These are phyloP conservation scores for Porpolomopsis calyptriformis DNA, from an alignment of 768 basidiomycete species.

Conservation along the genomic window DNA sequence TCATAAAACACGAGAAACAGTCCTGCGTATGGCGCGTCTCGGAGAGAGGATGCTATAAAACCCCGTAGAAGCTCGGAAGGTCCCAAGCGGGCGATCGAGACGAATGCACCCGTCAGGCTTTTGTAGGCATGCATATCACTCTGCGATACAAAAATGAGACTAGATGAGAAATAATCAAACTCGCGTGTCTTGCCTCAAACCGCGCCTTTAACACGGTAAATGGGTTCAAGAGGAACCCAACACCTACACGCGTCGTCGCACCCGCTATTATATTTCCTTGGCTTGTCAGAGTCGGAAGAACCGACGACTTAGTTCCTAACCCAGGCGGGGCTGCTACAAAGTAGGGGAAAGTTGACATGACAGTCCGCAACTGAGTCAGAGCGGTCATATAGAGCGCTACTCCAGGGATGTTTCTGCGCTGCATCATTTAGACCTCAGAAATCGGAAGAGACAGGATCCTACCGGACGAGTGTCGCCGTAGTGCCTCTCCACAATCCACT, in stretches of 20 bases:
- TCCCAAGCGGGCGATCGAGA: constrained; percentile 55
- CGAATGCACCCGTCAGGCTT: constrained; percentile 47
- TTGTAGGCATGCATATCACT: constrained; percentile 70
- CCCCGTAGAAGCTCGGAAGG: constrained; percentile 78
- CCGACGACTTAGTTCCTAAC: constrained; percentile 31
- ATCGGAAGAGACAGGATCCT: neutral
- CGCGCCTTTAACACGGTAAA: constrained; percentile 87
- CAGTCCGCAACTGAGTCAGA: constrained; percentile 68
- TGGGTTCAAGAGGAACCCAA: constrained; percentile 82
- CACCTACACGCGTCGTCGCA: constrained; percentile 65
- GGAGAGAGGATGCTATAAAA: constrained; percentile 75
- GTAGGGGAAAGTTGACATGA: constrained; percentile 63
- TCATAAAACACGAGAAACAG: constrained; percentile 86
- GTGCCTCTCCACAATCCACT: constrained; percentile 85
- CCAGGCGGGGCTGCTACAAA: constrained; percentile 39
- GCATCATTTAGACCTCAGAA: constrained; percentile 5
- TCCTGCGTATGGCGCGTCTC: constrained; percentile 92
- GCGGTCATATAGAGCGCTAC: constrained; percentile 88
- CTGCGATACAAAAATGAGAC: constrained; percentile 24
- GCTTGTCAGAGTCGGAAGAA: constrained; percentile 58
- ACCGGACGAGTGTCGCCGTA: constrained; percentile 66
- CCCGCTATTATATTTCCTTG: constrained; percentile 83
- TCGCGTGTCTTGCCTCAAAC: constrained; percentile 57
- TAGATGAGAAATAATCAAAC: constrained; percentile 4
- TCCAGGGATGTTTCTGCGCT: constrained; percentile 76